These are phyloP conservation scores for Alternaria rosae DNA, from an alignment of 2,329 filamentous ascomycete species.

Conservation along the genomic window DNA sequence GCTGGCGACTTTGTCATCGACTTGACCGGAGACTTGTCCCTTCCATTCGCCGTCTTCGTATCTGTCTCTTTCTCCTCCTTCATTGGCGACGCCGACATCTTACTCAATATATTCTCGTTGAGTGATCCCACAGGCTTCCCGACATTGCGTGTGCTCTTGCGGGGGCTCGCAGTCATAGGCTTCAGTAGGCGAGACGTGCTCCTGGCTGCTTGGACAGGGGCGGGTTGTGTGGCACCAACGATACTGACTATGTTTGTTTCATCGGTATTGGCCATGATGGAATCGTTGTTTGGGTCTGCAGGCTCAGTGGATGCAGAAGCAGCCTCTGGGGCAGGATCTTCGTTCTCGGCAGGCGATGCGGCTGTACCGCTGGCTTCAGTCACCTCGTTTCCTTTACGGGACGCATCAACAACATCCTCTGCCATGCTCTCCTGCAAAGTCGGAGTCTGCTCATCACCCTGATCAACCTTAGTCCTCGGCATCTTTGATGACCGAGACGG, in stretches of 20 bases:
- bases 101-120: neutral
- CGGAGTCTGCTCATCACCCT: neutral
- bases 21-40: neutral
- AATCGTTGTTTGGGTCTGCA: neutral
- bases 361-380: neutral
- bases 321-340: neutral
- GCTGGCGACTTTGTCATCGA: neutral
- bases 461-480: neutral
- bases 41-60: neutral
- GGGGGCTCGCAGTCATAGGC: neutral
- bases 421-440: neutral
- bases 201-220: neutral
- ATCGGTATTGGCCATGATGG: rapidly evolving
- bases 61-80: neutral
- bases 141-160: neutral
- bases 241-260: neutral
- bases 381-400: neutral
- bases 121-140: neutral
- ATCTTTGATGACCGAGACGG: neutral
- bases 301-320: rapidly evolving
- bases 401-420: rapidly evolving
- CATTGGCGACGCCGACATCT: neutral
- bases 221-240: neutral
- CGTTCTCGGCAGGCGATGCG: rapidly evolving
- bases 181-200: neutral